Evolutionary conservation across 202 grass and related monocot genomes (phyloP).

Genomic region (Elaeis oleifera): DNA sequence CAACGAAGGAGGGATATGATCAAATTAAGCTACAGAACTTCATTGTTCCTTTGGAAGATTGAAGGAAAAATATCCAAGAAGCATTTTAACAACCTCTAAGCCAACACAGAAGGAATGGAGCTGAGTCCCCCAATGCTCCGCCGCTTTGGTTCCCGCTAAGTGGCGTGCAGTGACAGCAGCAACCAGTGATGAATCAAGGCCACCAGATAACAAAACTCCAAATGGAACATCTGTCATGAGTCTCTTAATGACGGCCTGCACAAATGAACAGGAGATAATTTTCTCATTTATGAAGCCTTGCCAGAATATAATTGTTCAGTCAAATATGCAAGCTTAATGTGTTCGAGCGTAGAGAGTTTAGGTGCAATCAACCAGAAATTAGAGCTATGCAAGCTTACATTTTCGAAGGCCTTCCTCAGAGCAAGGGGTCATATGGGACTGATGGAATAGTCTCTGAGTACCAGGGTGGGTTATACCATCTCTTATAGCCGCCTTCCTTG

Average conservation of each 20-base stretch:
- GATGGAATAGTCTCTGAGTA: conserved; percentile 55
- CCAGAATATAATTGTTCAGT: no score
- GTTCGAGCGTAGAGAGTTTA: neutral
- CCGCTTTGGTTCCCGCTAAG: conserved; percentile 77
- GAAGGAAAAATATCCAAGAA: neutral
- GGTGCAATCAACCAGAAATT: neutral
- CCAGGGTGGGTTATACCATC: conserved; percentile 86
- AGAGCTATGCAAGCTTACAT: conserved; percentile 27
- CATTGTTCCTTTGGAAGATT: neutral
- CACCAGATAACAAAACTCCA: conserved; percentile 84
- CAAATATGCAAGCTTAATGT: no score
- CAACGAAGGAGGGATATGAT: neutral
- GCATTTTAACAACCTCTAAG: conserved; percentile 44
- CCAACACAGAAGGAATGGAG: conserved; percentile 97
- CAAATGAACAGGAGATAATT: neutral
- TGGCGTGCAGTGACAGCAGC: conserved; percentile 79
- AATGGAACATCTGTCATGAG: conserved; percentile 97
- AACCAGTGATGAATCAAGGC: conserved; percentile 88
- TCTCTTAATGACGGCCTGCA: conserved; percentile 87
- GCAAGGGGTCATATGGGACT: conserved; percentile 40
- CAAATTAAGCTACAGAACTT: conserved; percentile 5
- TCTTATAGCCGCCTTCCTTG: conserved; percentile 37
- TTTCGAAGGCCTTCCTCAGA: conserved; percentile 79
- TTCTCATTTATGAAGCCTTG: no score
- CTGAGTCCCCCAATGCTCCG: conserved; percentile 73